Percentiles rank a stretch among this genome's conserved stretches.
Conservation (phyloP, 768 basidiomycete genomes). For the Lepiota brunneoincarnata region DNA sequence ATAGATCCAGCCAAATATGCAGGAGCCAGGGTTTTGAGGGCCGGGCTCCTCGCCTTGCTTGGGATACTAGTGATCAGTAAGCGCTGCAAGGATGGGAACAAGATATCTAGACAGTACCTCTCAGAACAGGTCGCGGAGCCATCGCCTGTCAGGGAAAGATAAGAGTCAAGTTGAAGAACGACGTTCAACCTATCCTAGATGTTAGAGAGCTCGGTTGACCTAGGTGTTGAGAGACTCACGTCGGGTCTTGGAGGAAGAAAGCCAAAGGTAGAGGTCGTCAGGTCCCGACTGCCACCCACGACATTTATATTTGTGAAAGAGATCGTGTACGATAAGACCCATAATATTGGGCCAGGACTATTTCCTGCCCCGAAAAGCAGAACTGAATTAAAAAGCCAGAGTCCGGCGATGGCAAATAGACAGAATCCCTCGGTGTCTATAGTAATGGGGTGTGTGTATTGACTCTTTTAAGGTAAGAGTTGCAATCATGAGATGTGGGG, state of each 20-base stretch:
- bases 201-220: not conserved
- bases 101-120: slow-evolving; percentile 2
- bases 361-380: slow-evolving; percentile 1
- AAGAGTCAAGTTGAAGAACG: slow-evolving; percentile 1
- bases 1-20: not conserved
- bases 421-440: slow-evolving; percentile 7
- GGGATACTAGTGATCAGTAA: not conserved
- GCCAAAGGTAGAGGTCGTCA: slow-evolving; percentile 11
- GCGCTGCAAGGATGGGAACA: not conserved
- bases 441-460: not conserved
- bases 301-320: slow-evolving; percentile 11
- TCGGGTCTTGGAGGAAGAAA: slow-evolving; percentile 13
- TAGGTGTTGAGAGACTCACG: slow-evolving; percentile 12
- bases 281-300: not conserved
- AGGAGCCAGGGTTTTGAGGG: not conserved
- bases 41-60: not conserved
- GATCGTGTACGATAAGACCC: slow-evolving; percentile 5
- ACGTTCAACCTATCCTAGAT: slow-evolving; percentile 18
- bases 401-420: not conserved
- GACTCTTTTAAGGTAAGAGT: not conserved
- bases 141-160: slow-evolving; percentile 5
- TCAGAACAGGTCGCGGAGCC: slow-evolving; percentile 11
- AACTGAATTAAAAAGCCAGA: slow-evolving; percentile 3
- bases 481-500: not conserved
- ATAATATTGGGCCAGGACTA: slow-evolving; percentile 8